phyloP scores from a whole-genome alignment of 116 monocot species.

The Papilionanthe hybrid region DNA sequence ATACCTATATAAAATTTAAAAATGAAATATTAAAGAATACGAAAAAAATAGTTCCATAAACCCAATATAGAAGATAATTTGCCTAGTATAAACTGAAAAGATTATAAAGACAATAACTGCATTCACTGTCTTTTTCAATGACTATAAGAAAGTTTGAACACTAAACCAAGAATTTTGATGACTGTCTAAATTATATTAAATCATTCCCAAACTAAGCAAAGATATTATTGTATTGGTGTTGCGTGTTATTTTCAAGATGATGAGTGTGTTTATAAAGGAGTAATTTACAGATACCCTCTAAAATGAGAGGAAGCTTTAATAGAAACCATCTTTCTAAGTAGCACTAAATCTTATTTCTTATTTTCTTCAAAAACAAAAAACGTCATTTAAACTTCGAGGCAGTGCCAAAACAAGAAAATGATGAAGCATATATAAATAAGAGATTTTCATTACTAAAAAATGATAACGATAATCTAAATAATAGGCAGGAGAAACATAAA shows the following conservation, averaged over 20 bases:
- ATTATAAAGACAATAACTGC: background rate
- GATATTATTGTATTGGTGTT: background rate
- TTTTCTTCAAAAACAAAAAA: background rate
- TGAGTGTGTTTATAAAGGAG: background rate
- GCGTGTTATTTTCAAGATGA: background rate
- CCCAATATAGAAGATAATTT: background rate
- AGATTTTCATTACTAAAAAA: no score
- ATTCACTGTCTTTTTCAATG: background rate
- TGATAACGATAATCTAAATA: no score
- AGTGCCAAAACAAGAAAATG: no score
- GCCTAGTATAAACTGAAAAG: background rate
- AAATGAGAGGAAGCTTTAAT: background rate
- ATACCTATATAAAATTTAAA: constrained; percentile 34
- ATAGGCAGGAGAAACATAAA: background rate
- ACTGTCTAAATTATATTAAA: background rate
- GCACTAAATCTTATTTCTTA: background rate
- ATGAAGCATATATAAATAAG: no score
- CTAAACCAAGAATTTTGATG: background rate
- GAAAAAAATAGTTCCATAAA: background rate
- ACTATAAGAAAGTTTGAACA: background rate
- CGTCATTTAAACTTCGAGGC: no score
- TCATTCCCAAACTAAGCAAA: background rate
- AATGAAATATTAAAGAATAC: background rate
- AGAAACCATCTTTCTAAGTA: background rate
- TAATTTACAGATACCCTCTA: background rate